Percentiles rank a stretch among this genome's conserved stretches.
phyloP scores from a whole-genome alignment of 345 rosid genomes.

The Melastoma malabathricum region DNA sequence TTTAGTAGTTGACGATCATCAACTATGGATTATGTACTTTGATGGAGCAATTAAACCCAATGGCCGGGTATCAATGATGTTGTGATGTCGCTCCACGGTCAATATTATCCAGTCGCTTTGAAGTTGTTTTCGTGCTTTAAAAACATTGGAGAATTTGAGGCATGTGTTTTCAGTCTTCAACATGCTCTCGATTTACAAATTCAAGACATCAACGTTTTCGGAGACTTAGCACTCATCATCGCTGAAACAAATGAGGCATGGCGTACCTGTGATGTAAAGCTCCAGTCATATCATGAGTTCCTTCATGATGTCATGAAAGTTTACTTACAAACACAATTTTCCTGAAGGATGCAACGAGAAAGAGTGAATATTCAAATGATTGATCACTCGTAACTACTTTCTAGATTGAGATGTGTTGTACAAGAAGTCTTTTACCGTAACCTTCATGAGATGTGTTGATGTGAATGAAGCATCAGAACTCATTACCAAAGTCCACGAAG shows the following conservation, averaged over 20 bases:
- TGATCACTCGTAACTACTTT: neutral
- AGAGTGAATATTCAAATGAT: neutral
- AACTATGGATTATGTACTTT: no score
- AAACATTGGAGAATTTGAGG: neutral
- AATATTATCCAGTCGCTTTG: neutral
- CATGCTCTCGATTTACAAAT: neutral
- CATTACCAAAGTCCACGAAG: slow-evolving; percentile 2
- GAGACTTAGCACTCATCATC: neutral
- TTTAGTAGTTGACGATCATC: no score
- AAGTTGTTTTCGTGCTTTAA: neutral
- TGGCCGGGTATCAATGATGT: neutral
- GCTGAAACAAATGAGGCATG: neutral
- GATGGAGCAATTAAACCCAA: no score
- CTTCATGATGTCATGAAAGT: neutral
- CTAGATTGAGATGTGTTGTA: neutral
- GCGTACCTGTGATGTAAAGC: neutral
- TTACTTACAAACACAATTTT: neutral
- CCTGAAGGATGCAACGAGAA: no score
- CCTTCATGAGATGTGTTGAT: neutral
- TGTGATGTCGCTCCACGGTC: neutral
- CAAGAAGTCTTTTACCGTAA: neutral
- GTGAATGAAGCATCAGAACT: neutral
- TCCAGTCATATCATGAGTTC: neutral
- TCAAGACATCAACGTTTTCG: neutral
- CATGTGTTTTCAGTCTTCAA: neutral